Conservation (phyloP, 2,329 filamentous ascomycete species). For the Pseudogymnoascus sp. region DNA sequence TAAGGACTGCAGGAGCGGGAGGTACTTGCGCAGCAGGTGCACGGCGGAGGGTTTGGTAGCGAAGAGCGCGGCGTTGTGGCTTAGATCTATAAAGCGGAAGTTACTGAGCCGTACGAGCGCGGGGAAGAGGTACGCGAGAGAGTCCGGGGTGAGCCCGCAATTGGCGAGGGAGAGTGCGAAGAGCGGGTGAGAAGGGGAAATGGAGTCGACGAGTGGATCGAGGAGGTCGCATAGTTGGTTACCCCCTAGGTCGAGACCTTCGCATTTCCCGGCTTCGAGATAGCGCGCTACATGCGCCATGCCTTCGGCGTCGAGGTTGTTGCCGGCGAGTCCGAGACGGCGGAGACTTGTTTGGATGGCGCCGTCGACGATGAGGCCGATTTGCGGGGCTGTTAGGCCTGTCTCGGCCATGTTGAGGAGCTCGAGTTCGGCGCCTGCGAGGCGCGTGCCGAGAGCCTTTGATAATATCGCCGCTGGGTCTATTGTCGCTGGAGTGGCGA, state of each 20-base stretch:
- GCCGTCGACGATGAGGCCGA: constrained; percentile 72
- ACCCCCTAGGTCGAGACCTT: constrained; percentile 81
- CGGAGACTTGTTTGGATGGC: constrained; percentile 68
- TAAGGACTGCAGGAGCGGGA: constrained; percentile 68
- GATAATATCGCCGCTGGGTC: constrained; percentile 61
- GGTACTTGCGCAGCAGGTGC: constrained; percentile 62
- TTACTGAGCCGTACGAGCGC: constrained; percentile 59
- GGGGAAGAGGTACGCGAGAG: constrained; percentile 67
- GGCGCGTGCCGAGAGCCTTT: constrained; percentile 65
- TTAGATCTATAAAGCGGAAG: constrained; percentile 85
- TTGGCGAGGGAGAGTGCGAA: constrained; percentile 81
- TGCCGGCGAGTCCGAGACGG: constrained; percentile 75
- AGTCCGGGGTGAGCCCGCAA: constrained; percentile 67
- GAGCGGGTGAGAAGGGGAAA: constrained; percentile 48
- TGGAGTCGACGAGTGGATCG: constrained; percentile 41
- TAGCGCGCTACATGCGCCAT: constrained; percentile 70
- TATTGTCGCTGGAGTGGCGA: neutral
- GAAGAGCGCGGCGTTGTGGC: constrained; percentile 79
- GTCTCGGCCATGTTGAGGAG: constrained; percentile 78
- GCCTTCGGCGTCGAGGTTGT: constrained; percentile 64
- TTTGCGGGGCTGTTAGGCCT: constrained; percentile 58
- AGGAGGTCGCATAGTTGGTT: constrained; percentile 60
- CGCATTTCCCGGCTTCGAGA: constrained; percentile 65
- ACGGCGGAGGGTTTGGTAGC: constrained; percentile 64
- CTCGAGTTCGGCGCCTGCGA: constrained; percentile 68